These are phyloP conservation scores for Pseudogymnoascus pannorum DNA, from an alignment of 2,329 filamentous ascomycete genomes.

Conservation along the genomic window DNA sequence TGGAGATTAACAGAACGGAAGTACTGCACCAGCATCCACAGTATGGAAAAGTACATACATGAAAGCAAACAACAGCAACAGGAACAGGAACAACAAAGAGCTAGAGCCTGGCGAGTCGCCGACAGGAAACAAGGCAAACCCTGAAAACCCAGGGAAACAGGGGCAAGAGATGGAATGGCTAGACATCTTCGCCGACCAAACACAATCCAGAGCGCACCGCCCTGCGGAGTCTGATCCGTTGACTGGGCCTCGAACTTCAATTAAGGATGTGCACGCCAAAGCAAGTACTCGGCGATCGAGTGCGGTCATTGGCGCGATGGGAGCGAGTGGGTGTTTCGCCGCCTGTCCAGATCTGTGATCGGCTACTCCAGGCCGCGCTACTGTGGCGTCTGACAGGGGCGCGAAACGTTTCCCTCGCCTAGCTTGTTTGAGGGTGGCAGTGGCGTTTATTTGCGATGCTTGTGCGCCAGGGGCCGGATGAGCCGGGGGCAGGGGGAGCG, in stretches of 20 bases:
- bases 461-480: background rate
- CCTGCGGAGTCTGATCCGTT: background rate
- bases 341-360: background rate
- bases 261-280: background rate
- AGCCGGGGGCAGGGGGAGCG: background rate
- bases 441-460: background rate
- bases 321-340: background rate
- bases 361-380: background rate
- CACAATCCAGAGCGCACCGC: background rate
- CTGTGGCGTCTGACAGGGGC: background rate
- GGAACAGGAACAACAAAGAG: background rate
- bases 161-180: background rate
- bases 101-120: background rate
- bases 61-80: background rate
- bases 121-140: background rate
- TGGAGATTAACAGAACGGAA: background rate
- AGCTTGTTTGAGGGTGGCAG: background rate
- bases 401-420: background rate
- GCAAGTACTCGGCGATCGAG: background rate
- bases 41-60: background rate
- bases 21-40: background rate
- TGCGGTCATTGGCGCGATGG: background rate
- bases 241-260: slow-evolving; percentile 6
- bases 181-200: background rate
- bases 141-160: background rate